These are phyloP conservation scores for Lentinula novae-zelandiae DNA, from an alignment of 1,284 basidiomycete genomes.

Conservation along the genomic window DNA sequence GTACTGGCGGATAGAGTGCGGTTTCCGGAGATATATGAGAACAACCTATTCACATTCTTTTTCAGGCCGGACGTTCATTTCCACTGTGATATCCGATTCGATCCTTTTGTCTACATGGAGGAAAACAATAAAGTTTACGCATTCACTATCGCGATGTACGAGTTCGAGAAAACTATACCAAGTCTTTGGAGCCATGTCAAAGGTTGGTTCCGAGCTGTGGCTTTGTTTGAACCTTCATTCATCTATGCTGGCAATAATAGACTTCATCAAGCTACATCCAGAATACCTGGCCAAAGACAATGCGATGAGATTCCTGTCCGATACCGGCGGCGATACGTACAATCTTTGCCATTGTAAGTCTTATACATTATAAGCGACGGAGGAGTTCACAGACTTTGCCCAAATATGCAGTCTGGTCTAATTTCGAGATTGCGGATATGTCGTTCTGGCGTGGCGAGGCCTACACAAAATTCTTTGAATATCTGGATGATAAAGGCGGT, in stretches of 20 bases:
- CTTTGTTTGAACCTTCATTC: background rate
- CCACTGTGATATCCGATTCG: constrained; percentile 68
- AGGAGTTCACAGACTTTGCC: background rate
- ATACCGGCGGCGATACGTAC: constrained; percentile 68
- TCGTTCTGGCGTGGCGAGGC: constrained; percentile 78
- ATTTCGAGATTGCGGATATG: constrained; percentile 83
- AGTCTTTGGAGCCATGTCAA: constrained; percentile 73
- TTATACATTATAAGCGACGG: background rate
- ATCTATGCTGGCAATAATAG: constrained; percentile 28
- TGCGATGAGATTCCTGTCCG: constrained; percentile 69
- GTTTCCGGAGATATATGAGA: background rate
- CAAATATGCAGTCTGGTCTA: constrained; percentile 61
- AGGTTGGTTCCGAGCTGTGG: constrained; percentile 42
- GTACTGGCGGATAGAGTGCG: constrained; percentile 64
- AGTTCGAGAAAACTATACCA: constrained; percentile 76
- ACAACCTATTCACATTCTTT: background rate
- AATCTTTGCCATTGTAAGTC: constrained; percentile 80
- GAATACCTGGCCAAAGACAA: constrained; percentile 69
- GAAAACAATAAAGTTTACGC: constrained; percentile 74
- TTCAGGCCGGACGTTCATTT: constrained; percentile 65
- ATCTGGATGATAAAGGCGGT: constrained; percentile 76
- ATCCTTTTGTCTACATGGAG: constrained; percentile 77
- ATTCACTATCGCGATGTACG: constrained; percentile 76
- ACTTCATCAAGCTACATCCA: constrained; percentile 68
- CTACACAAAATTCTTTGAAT: constrained; percentile 76